Evolutionary conservation across 306 rosid species (phyloP).

Genomic region (Luffa acutangula): DNA sequence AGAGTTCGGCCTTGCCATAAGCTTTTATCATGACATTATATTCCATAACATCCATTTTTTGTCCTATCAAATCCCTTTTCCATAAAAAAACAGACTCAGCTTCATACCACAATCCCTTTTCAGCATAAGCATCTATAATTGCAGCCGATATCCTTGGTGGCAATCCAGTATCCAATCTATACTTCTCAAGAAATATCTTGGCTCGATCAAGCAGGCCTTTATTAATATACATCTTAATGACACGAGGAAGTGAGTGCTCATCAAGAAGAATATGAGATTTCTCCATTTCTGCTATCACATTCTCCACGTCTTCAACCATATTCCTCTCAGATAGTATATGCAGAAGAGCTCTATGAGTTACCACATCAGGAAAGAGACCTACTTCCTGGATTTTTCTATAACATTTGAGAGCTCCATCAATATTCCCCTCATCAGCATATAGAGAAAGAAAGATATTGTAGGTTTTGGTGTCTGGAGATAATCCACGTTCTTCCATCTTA

Average conservation of each 20-base stretch:
- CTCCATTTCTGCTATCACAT: conserved; percentile 62
- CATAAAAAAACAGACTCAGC: conserved; percentile 56
- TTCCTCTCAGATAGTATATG: conserved; percentile 43
- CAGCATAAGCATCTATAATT: conserved; percentile 71
- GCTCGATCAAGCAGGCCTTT: conserved; percentile 50
- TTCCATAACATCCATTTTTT: conserved; percentile 49
- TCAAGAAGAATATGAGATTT: conserved; percentile 29
- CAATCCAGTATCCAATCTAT: conserved; percentile 21
- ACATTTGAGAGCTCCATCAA: conserved; percentile 48
- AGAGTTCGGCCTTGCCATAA: conserved; percentile 62
- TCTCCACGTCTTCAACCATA: conserved; percentile 59
- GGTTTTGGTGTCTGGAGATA: conserved; percentile 72
- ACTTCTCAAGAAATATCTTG: conserved; percentile 35
- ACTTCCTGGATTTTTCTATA: conserved; percentile 57
- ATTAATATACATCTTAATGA: conserved; percentile 62
- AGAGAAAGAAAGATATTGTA: conserved; percentile 63
- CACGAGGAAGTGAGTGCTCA: conserved; percentile 57
- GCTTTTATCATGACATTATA: conserved; percentile 86
- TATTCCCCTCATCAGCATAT: conserved; percentile 59
- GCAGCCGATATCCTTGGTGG: conserved; percentile 50
- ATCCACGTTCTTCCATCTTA: conserved; percentile 75
- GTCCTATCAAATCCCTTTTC: conserved; percentile 32
- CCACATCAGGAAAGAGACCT: conserved; percentile 63
- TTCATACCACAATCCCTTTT: conserved; percentile 66
- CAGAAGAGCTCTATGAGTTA: conserved; percentile 64